Base-by-base conservation (phyloP, 495 filamentous ascomycete genomes). In the Bombardia bombarda region DNA sequence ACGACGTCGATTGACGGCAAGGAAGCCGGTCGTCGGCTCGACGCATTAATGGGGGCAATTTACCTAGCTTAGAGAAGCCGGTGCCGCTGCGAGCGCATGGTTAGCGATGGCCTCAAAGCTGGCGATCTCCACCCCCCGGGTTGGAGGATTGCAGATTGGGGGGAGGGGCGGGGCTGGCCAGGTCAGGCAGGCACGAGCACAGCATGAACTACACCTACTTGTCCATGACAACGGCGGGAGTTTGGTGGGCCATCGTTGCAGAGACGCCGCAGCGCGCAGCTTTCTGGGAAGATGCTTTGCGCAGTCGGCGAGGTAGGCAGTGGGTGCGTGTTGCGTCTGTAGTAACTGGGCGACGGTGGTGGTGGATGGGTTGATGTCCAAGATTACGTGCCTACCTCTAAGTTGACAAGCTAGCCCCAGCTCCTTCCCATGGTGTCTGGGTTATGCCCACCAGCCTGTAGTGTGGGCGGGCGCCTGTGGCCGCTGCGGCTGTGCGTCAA, bases 201-300 rank as follows among this genome's bases (percentile, higher is more conserved):
- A n/a, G n/a, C n/a, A n/a, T n/a, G n/a, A n/a, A n/a, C n/a, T 34
- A 46, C 45, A 77, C 92, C 55, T 82, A 98, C 92, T 98, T 98
- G 92, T 98, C 92, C 87, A 98, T 98, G 87, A 98, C 92, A 95
- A 98, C 93, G 84, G 92, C 92, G 50, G 92, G 92, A 60, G 92
- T 97, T 82, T 96, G 89, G 72, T 81, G 82, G 52, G 92, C 87
- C 92, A 98, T 98, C 58, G 57, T 59, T 53, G 57, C 51, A 42
- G 40, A 45, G 14, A 16, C 41, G 52, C 44, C 46, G 47, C 49
- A 43, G 47, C 50, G 50, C 42, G 46, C 52, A 57, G 54, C 53
- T 44, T 37, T 37, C 32, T 28, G 50, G 42, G 25, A 43, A 42
- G 46, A 25, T 44, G 38, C 35, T 40, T 31, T 47, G 36, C 44